These are phyloP conservation scores for Trichoderma afroharzianum DNA, from an alignment of 2,329 filamentous ascomycete species.

Conservation along the genomic window DNA sequence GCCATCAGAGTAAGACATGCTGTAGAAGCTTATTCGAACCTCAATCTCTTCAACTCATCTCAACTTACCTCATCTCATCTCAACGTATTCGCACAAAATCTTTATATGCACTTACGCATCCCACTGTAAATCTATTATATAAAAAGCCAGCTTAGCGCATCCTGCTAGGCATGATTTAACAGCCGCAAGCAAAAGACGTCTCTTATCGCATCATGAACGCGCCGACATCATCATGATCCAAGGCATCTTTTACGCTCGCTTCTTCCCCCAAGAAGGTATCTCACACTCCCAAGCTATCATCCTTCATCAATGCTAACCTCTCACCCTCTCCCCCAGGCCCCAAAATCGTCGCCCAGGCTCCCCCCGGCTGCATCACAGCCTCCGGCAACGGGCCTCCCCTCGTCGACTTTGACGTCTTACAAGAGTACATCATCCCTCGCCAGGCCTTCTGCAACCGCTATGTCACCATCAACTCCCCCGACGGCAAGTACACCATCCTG, in stretches of 20 bases:
- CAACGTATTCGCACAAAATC: not conserved
- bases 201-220: not conserved
- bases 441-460: constrained; percentile 94
- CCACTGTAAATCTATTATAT: not conserved
- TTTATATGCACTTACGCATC: not conserved
- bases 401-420: constrained; percentile 80
- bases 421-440: constrained; percentile 89
- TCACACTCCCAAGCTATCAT: not conserved
- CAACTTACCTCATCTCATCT: not conserved
- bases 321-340: constrained; percentile 42
- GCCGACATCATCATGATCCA: constrained; percentile 53
- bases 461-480: constrained; percentile 71
- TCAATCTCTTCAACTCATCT: not conserved
- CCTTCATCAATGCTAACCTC: not conserved
- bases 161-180: not conserved
- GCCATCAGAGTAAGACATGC: not conserved
- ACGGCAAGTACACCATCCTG: constrained; percentile 70
- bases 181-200: not conserved
- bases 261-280: constrained; percentile 62
- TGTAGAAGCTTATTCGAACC: not conserved
- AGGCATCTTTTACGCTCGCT: constrained; percentile 67
- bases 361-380: constrained; percentile 57
- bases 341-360: constrained; percentile 60
- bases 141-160: not conserved
- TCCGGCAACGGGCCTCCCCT: constrained; percentile 51